Percentiles rank a stretch among this genome's conserved stretches.
These are phyloP conservation scores for Xylaria grammica DNA, from an alignment of 495 filamentous ascomycete genomes.

Conservation along the genomic window DNA sequence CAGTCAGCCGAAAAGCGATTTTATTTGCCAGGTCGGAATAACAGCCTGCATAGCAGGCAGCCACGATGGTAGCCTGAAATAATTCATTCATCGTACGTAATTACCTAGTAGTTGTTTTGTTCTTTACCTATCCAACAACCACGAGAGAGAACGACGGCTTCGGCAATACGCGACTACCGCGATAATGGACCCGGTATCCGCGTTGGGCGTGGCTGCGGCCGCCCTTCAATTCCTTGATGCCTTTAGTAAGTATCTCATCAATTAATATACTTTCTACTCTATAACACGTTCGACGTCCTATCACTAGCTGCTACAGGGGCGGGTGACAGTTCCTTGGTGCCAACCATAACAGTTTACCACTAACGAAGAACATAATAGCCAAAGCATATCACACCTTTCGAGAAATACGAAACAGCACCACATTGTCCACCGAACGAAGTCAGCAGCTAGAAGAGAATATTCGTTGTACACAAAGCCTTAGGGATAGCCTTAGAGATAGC, in stretches of 20 bases:
- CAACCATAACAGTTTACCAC: neutral
- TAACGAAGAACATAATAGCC: neutral
- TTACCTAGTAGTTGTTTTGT: no score
- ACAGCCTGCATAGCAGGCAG: no score
- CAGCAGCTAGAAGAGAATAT: slow-evolving; percentile 2
- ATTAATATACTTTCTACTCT: no score
- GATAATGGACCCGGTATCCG: slow-evolving; percentile 9
- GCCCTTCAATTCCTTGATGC: slow-evolving; percentile 12
- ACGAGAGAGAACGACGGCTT: neutral
- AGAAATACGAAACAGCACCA: slow-evolving; percentile 4
- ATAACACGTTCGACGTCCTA: no score
- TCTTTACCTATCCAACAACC: no score
- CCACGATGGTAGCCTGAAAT: no score
- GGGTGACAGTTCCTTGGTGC: neutral
- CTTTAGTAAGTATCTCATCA: neutral
- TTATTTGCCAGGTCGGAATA: no score
- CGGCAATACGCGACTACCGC: no score
- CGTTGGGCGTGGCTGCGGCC: neutral
- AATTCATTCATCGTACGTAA: no score
- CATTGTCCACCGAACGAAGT: neutral
- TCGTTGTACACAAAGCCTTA: neutral
- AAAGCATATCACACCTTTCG: neutral
- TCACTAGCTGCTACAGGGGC: no score
- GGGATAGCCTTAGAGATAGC: neutral
- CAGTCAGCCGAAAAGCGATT: no score